Conservation (phyloP, 2,329 filamentous ascomycete species). For the Rutstroemia sp. region DNA sequence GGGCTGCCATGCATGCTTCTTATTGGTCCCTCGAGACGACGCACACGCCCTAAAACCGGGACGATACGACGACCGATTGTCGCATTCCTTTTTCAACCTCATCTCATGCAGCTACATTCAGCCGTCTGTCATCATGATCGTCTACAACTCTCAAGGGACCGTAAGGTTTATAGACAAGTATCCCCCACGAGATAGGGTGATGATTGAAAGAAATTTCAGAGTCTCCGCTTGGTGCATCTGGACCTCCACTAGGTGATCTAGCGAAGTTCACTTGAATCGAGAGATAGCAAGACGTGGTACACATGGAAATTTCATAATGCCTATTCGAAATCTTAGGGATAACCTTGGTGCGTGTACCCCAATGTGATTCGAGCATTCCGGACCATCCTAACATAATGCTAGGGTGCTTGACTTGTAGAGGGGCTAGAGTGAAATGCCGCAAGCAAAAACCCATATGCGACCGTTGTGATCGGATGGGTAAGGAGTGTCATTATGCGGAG, state of each 20-base stretch:
- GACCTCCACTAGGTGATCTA: background rate
- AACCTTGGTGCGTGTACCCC: background rate
- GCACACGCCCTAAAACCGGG: background rate
- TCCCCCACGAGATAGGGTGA: background rate
- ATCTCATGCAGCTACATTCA: background rate
- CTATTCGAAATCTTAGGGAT: background rate
- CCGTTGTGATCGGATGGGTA: background rate
- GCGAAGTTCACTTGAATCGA: too few relatives aligned
- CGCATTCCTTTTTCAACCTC: background rate
- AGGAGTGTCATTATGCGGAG: background rate
- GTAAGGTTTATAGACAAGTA: background rate
- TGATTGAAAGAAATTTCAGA: background rate
- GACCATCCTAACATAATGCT: background rate
- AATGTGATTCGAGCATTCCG: background rate
- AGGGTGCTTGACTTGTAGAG: constrained; percentile 5
- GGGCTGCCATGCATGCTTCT: too few relatives aligned
- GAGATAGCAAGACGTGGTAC: too few relatives aligned
- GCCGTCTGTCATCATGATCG: background rate
- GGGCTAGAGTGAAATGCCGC: constrained; percentile 1
- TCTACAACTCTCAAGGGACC: background rate
- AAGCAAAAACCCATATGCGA: constrained; percentile 2
- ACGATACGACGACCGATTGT: background rate
- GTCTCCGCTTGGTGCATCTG: background rate
- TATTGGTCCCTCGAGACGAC: background rate
- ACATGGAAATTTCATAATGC: background rate